phyloP scores from a whole-genome alignment of 2,329 filamentous ascomycete genomes.

The Xylariales sp. region DNA sequence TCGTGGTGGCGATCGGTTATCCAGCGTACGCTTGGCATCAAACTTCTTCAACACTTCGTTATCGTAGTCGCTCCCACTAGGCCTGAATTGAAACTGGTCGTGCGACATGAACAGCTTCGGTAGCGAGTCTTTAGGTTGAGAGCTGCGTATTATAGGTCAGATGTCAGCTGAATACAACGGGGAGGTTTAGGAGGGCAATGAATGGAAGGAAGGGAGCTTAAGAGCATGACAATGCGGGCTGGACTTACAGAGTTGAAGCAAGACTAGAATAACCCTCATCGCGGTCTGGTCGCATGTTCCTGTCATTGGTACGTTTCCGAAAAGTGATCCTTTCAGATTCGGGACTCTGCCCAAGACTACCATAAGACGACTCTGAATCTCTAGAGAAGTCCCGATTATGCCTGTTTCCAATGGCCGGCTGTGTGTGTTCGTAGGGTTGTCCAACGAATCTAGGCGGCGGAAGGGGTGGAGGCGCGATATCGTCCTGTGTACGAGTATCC shows the following conservation, averaged over 20 bases:
- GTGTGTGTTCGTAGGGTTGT: slow-evolving; percentile 12
- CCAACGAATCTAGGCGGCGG: slow-evolving; percentile 27
- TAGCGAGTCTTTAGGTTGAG: slow-evolving; percentile 32
- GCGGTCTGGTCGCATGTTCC: slow-evolving; percentile 12
- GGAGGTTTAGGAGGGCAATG: no score
- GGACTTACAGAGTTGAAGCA: slow-evolving; percentile 21
- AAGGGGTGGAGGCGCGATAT: slow-evolving; percentile 27
- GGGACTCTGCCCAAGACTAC: slow-evolving; percentile 18
- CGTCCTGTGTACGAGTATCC: slow-evolving; percentile 23
- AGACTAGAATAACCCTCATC: slow-evolving; percentile 29
- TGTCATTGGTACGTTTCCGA: slow-evolving; percentile 14
- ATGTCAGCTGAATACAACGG: no score
- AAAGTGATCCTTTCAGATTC: slow-evolving; percentile 17
- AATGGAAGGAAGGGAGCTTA: no score
- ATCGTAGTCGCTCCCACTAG: slow-evolving; percentile 37
- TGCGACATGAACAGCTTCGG: slow-evolving; percentile 43
- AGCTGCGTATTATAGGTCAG: slow-evolving; percentile 22
- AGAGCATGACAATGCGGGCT: no score
- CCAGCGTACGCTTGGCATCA: slow-evolving; percentile 40
- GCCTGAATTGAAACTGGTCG: slow-evolving; percentile 43
- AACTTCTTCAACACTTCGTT: slow-evolving; percentile 51
- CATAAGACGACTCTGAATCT: slow-evolving; percentile 12
- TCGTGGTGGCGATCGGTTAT: slow-evolving; percentile 38
- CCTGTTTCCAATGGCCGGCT: background rate
- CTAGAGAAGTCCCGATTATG: slow-evolving; percentile 3